Evolutionary conservation across 2,329 filamentous ascomycete genomes (phyloP), one percentile per base, ranked within the genome.

Genomic region (Harringtonia lauricola): DNA sequence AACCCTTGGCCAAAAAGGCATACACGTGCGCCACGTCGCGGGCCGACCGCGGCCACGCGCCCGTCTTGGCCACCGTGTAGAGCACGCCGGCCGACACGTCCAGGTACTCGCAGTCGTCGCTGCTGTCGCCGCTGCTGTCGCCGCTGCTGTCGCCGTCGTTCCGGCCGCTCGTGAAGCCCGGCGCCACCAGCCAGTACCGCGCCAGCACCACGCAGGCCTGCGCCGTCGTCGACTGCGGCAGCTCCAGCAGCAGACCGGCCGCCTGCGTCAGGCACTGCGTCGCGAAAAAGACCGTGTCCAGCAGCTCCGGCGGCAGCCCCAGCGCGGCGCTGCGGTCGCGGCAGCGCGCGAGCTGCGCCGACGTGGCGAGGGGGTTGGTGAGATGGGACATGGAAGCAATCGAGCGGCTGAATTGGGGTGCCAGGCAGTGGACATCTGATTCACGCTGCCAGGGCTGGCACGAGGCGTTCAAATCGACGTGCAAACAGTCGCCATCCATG

Each of bases 11-110:
- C 6, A 96, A 79, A 61, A 90, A 94, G 33, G 79, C 74, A 63
- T 94, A 95, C 47, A 90, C 82, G 58, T 89, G 92, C 47, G 88
- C 73, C 33, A 95, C 68, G 51, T 88, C 88, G 51, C 88, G 80
- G 1, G 86, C 78, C 13, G 83, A 83, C 46, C 83, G 79, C 2
- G 88, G 83, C 40, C 77, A 71, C 3, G 86, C 76, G 21, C 88
- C 87, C 45, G 92, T 73, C 64, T 96, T 96, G 26, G 87, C 77
- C 21, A 80, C 76, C 41, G 95, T 71, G 66, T 87, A 96, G 41
- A 96, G 63, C 1, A 79, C 72, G 15, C 86, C 86, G 29, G 89
- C 86, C 28, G 87, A 94, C 42, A 84, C 74, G 59, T 92, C 42
- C 21, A 28, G 21, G 36, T 43, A 47, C 38, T 47, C 43, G 18